Evolutionary conservation across 768 basidiomycete genomes (phyloP), one percentile per base, ranked within the genome.

Genomic region (Collybiopsis confluens): DNA sequence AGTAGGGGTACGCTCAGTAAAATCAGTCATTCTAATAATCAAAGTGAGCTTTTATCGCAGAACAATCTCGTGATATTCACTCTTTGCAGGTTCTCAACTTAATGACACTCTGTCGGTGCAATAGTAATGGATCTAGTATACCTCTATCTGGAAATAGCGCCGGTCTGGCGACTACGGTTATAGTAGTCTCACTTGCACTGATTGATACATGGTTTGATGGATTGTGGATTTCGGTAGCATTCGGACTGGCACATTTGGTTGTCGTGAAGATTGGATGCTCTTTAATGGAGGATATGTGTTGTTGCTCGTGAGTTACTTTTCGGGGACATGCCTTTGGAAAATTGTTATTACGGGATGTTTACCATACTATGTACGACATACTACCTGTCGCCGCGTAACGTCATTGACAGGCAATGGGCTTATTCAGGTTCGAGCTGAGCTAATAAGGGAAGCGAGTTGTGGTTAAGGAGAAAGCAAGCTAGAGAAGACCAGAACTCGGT

Each of bases 21-120:
- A 68, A 56, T 65, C 66, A 18, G 64, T 60, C 44, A 56, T 70
- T 7, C 58, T 70, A 35, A 55, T 64, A 21, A 50, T 58, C 28
- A 70, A 70, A 61, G 68, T 67, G 41, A 7, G 56, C 54, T 21
- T 8, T 20, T 18, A 36, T 23, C 4, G 24, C 36, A n/a, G n/a
- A 11, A 57, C 21, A 56, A 30, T 1, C 23, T 10, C 20, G 3
- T 2, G 4, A 24, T 24, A 20, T 44, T 36, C 21, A 13, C 7
- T 36, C 9, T 37, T 40, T 35, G 27, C 20, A 56, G 56, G 45
- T 56, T 9, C 13, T 45, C 13, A 52, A 49, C 24, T 35, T 67
- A 3, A 18, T 50, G 36, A 60, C 59, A 26, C 57, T 64, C 33
- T 67, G 63, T 40, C 35, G 61, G 13, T 43, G 52, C n/a, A n/a